phyloP scores from a whole-genome alignment of 441 rosid species.

The Manihot esculenta region DNA sequence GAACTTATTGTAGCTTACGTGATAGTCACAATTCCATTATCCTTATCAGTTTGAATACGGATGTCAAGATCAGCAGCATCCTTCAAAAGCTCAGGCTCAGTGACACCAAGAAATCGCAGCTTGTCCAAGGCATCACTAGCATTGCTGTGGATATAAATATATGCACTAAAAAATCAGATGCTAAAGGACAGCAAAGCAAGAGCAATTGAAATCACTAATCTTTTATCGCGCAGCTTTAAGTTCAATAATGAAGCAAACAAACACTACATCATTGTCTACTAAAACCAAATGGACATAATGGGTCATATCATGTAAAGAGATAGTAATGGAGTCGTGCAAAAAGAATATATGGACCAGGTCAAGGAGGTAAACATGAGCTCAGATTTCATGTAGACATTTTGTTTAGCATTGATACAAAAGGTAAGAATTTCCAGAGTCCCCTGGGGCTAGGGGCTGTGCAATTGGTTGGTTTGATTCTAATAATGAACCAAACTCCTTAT shows the following conservation, averaged over 20 bases:
- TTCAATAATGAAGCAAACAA: background rate
- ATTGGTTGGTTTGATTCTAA: too few species aligned
- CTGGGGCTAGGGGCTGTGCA: too few species aligned
- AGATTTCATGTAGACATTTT: background rate
- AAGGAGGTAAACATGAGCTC: background rate
- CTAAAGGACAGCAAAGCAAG: background rate
- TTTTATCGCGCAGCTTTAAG: background rate
- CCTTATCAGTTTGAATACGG: constrained; percentile 79
- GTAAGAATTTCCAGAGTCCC: background rate
- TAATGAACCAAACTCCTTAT: too few species aligned
- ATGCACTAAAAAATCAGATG: background rate
- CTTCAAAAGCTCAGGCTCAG: constrained; percentile 68
- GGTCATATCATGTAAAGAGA: too few species aligned
- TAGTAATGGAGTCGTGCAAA: background rate
- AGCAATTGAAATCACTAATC: background rate
- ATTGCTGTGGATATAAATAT: constrained; percentile 49
- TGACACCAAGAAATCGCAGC: constrained; percentile 80
- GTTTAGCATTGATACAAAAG: background rate
- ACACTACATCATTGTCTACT: background rate
- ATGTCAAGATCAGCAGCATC: constrained; percentile 75
- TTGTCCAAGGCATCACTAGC: constrained; percentile 98
- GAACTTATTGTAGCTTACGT: constrained; percentile 40
- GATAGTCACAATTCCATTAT: constrained; percentile 73
- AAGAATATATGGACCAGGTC: background rate
- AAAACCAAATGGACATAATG: too few species aligned